phyloP scores from a whole-genome alignment of 2,329 filamentous ascomycete genomes.

The Exophiala spinifera region DNA sequence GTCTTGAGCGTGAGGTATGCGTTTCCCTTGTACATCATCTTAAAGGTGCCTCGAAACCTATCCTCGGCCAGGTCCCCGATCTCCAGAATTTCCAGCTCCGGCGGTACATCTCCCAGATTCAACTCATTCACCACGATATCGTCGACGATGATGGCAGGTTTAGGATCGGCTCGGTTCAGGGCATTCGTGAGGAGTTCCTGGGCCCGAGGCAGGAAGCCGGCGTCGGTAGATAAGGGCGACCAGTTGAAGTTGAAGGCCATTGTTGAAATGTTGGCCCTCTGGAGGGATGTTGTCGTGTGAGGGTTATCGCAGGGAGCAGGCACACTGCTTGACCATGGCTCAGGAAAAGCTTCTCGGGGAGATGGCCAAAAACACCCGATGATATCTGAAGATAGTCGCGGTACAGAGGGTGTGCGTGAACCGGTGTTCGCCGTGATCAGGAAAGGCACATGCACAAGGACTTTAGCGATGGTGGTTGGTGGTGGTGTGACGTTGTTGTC shows the following conservation, averaged over 20 bases:
- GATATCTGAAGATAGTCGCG: not conserved
- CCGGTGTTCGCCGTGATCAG: constrained; percentile 12
- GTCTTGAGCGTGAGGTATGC: constrained; percentile 94
- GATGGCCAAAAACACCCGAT: not conserved
- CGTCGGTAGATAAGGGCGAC: constrained; percentile 96
- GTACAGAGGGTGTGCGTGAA: no score
- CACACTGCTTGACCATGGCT: constrained; percentile 3
- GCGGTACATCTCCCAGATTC: constrained; percentile 90
- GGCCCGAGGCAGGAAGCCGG: constrained; percentile 81
- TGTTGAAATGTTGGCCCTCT: constrained; percentile 2
- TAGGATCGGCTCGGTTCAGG: constrained; percentile 95
- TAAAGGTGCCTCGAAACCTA: constrained; percentile 96
- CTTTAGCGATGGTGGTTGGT: not conserved
- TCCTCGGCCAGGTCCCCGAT: constrained; percentile 97
- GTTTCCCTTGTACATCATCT: constrained; percentile 97
- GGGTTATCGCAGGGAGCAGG: not conserved
- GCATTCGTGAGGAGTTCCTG: constrained; percentile 92
- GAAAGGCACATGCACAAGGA: not conserved
- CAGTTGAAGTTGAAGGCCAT: constrained; percentile 99
- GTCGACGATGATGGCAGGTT: constrained; percentile 98
- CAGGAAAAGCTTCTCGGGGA: not conserved
- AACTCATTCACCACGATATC: constrained; percentile 91
- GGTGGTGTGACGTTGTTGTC: not conserved
- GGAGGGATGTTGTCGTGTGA: not conserved
- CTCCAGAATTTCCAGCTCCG: constrained; percentile 93